Evolutionary conservation across 2,329 filamentous ascomycete genomes (phyloP).

Genomic region (Penicillium sp.): DNA sequence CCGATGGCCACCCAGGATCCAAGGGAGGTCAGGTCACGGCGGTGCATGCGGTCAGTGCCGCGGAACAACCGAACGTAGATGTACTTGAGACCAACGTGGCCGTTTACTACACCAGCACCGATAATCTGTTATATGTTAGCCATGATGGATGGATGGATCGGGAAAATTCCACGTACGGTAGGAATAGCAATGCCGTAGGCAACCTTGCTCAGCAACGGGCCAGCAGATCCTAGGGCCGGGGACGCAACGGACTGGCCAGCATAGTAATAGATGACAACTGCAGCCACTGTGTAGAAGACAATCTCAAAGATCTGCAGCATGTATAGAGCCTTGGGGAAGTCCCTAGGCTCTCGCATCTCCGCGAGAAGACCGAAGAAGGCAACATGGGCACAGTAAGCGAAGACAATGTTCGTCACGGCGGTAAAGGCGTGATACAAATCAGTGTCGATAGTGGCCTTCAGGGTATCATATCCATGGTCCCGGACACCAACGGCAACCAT

Average conservation of each 20-base stretch:
- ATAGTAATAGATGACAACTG: constrained; percentile 65
- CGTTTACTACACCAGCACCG: constrained; percentile 66
- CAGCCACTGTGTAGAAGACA: constrained; percentile 60
- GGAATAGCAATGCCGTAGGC: constrained; percentile 65
- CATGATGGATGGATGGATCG: too few species aligned
- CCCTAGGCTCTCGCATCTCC: constrained; percentile 58
- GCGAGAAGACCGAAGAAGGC: constrained; percentile 64
- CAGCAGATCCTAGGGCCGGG: constrained; percentile 62
- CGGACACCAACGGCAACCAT: constrained; percentile 61
- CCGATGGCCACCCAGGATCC: constrained; percentile 58
- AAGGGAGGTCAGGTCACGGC: constrained; percentile 48
- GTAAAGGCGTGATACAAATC: constrained; percentile 55
- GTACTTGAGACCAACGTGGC: constrained; percentile 61
- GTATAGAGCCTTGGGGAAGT: constrained; percentile 60
- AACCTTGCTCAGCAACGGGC: constrained; percentile 54
- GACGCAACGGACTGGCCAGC: constrained; percentile 58
- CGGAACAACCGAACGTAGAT: constrained; percentile 61
- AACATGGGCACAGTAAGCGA: constrained; percentile 66
- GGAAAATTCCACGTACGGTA: constrained; percentile 42
- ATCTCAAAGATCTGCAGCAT: constrained; percentile 58
- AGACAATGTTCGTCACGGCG: constrained; percentile 64
- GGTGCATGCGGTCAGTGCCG: constrained; percentile 52
- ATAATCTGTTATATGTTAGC: constrained; percentile 47
- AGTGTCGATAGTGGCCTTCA: constrained; percentile 39
- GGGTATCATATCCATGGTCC: constrained; percentile 36